These are phyloP conservation scores for Yarrowia hollandica DNA, from an alignment of 805 yeast species.

Conservation along the genomic window DNA sequence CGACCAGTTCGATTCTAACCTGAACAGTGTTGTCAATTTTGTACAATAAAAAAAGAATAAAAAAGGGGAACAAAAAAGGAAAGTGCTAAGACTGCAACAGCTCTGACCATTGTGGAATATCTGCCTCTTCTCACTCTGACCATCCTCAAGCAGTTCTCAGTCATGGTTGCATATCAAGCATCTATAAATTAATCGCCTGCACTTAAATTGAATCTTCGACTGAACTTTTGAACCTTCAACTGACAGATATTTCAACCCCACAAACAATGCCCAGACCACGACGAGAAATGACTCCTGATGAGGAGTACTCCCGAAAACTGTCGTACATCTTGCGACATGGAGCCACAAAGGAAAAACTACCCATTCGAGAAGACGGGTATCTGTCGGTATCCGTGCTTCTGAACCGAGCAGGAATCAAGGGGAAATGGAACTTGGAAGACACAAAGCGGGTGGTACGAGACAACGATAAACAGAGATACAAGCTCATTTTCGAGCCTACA, in stretches of 20 bases:
- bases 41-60: too few species aligned
- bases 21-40: too few species aligned
- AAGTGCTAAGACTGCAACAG: too few species aligned
- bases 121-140: too few species aligned
- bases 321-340: slow-evolving; percentile 84
- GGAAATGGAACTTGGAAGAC: slow-evolving; percentile 58
- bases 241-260: too few species aligned
- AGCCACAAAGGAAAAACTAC: slow-evolving; percentile 65
- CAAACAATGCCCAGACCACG: slow-evolving; percentile 13
- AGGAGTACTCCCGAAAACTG: slow-evolving; percentile 67
- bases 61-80: too few species aligned
- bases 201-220: not conserved
- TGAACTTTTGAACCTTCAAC: too few species aligned
- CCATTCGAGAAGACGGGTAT: slow-evolving; percentile 69
- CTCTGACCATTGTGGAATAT: too few species aligned
- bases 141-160: too few species aligned
- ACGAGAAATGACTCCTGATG: slow-evolving; percentile 34
- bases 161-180: not conserved
- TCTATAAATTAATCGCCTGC: not conserved
- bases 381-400: slow-evolving; percentile 56
- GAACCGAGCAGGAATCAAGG: slow-evolving; percentile 56
- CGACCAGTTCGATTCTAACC: too few species aligned
- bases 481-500: slow-evolving; percentile 40
- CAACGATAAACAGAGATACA: slow-evolving; percentile 73
- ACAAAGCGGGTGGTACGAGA: slow-evolving; percentile 58